Conservation (phyloP, 257 asterid genomes). For the Verbascum thapsus region DNA sequence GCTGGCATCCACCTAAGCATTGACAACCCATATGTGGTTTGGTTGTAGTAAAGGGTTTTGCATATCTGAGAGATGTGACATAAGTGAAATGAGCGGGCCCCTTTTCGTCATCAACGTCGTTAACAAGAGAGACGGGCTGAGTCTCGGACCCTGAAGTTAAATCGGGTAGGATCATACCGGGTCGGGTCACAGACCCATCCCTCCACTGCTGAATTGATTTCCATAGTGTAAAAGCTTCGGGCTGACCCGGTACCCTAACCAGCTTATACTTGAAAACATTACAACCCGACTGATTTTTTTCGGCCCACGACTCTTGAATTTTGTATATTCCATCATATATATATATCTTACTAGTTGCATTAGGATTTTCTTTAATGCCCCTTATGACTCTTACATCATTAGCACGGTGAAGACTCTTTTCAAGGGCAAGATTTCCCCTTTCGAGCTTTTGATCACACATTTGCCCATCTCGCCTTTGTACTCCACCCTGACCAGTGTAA, state of each 20-base stretch:
- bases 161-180: conserved; percentile 80
- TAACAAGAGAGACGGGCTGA: conserved; percentile 79
- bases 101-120: conserved; percentile 83
- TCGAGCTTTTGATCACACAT: conserved; percentile 89
- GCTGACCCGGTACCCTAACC: conserved; percentile 81
- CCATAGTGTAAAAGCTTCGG: conserved; percentile 78
- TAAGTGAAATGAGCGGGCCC: conserved; percentile 91
- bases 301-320: conserved; percentile 82
- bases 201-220: conserved; percentile 88
- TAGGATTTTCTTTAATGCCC: conserved; percentile 42
- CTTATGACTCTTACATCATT: conserved; percentile 61
- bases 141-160: conserved; percentile 76
- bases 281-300: conserved; percentile 70
- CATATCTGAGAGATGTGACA: conserved; percentile 52
- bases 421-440: conserved; percentile 72
- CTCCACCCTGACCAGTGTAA: conserved; percentile 91
- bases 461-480: conserved; percentile 68
- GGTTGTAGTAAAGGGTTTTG: conserved; percentile 49
- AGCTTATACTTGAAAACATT: conserved; percentile 82
- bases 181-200: conserved; percentile 60
- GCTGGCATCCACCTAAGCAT: conserved; percentile 84
- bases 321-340: conserved; percentile 86
- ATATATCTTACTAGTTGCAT: conserved; percentile 63
- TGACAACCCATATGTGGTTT: conserved; percentile 58
- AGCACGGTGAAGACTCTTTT: conserved; percentile 56